Base-by-base conservation (phyloP, 441 rosid genomes). In the Pelargonium fulgidum region DNA sequence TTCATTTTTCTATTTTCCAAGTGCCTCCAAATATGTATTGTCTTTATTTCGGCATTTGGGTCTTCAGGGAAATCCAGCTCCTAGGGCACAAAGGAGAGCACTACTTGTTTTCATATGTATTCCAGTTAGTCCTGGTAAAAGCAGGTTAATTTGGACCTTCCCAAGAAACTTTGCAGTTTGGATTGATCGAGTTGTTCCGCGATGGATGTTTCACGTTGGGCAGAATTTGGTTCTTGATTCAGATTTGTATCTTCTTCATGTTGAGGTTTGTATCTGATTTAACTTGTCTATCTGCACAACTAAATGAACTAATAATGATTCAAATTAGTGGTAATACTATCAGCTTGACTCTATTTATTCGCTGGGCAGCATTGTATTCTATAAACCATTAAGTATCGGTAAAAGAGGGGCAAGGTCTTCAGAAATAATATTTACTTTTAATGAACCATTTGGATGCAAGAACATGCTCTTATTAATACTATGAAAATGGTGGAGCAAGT, bases 41-140 rank as follows among this genome's bases (percentile, higher is more conserved):
- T 8, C 62, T 10, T 11, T 19, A 11, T 52, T 66, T 42, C 45
- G 68, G 59, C 54, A 69, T 82, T 78, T 90, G 68, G 75, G 56
- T 52, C 74, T 14, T 12, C 80, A 11, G 29, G 65, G 26, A 3
- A 69, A 0, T 48, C 4, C n/a, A 48, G 14, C 54, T 48, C 16
- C 54, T 12, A 24, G 5, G 13, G 19, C 75, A 12, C 76, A 80
- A 64, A 80, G 72, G 54, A 85, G 72, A 70, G 3, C 66, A 67
- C 84, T 88, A 70, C 76, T 89, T 78, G 83, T 93, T 77, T 93
- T 93, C 76, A 76, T 93, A 14, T 89, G 97, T 71, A 70, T 88
- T 68, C 98, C 97, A 1, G 94, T 91, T 41, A 87, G 93, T 65
- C 96, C 98, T 0, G 98, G 98, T 68, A 75, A 83, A 62, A 93